phyloP scores from a whole-genome alignment of 106 monocot genomes.

The Narthecium ossifragum region DNA sequence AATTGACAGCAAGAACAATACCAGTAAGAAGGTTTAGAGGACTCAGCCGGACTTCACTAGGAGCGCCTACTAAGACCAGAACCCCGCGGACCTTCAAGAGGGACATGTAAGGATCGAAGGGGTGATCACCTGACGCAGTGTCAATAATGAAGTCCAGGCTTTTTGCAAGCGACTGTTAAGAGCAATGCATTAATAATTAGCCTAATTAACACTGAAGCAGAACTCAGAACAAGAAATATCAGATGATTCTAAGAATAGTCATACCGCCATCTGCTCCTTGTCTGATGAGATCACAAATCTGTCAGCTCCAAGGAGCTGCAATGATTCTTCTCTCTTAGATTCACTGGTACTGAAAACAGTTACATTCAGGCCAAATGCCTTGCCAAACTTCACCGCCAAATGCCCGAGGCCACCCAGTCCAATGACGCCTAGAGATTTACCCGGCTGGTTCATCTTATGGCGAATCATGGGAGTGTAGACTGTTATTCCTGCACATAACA shows the following conservation, averaged over 20 bases:
- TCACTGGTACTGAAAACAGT: constrained; percentile 76
- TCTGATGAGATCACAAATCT: constrained; percentile 84
- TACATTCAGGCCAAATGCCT: constrained; percentile 84
- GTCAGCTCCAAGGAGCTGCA: constrained; percentile 68
- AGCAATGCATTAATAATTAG: no score
- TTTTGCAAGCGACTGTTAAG: constrained; percentile 33
- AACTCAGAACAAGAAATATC: background rate
- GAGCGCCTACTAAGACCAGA: constrained; percentile 58
- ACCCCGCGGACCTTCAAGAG: constrained; percentile 59
- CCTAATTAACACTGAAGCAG: background rate
- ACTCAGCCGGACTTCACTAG: constrained; percentile 54
- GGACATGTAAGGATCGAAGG: constrained; percentile 83
- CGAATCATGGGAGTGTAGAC: constrained; percentile 83
- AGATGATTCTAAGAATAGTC: no score
- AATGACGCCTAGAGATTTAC: constrained; percentile 89
- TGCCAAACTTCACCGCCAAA: constrained; percentile 91
- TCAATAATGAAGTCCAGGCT: constrained; percentile 86
- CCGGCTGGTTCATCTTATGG: constrained; percentile 82
- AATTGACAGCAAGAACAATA: constrained; percentile 4
- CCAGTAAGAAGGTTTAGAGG: constrained; percentile 48
- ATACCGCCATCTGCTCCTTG: constrained; percentile 73
- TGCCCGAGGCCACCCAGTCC: constrained; percentile 92
- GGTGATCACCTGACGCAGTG: constrained; percentile 82
- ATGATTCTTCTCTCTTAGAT: constrained; percentile 75
- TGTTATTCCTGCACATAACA: constrained; percentile 84